phyloP scores from a whole-genome alignment of 2,329 filamentous ascomycete genomes.

The Aspergillus clavatus region DNA sequence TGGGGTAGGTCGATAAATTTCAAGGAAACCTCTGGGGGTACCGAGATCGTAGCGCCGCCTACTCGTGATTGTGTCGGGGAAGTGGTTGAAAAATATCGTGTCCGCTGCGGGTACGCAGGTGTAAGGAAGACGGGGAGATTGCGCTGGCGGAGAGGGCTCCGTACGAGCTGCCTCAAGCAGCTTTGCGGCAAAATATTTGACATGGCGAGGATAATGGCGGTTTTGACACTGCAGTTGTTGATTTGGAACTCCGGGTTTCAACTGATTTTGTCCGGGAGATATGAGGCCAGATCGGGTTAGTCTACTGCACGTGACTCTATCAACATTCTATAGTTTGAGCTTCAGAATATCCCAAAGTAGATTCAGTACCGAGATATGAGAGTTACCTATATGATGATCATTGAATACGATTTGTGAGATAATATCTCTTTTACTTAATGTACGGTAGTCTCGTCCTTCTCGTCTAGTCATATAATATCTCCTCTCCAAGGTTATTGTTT shows the following conservation, averaged over 20 bases:
- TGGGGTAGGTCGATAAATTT: constrained; percentile 59
- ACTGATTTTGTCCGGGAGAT: constrained; percentile 32
- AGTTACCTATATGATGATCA: background rate
- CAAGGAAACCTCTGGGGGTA: constrained; percentile 80
- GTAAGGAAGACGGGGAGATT: constrained; percentile 68
- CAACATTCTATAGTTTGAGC: background rate
- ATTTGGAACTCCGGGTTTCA: constrained; percentile 21
- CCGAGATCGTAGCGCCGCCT: constrained; percentile 70
- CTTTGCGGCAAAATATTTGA: constrained; percentile 60
- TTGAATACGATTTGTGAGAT: too few species aligned
- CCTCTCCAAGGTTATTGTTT: background rate
- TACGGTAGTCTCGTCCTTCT: background rate
- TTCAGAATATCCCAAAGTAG: background rate
- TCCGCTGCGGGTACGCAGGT: constrained; percentile 51
- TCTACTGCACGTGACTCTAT: constrained; percentile 13
- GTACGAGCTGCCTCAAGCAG: constrained; percentile 54
- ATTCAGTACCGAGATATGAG: background rate
- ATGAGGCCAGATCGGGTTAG: constrained; percentile 17
- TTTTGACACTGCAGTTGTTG: constrained; percentile 19
- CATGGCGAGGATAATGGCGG: constrained; percentile 45
- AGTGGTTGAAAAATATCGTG: constrained; percentile 67
- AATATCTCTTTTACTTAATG: background rate
- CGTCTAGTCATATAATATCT: background rate
- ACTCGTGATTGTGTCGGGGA: constrained; percentile 70
- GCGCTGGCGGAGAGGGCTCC: constrained; percentile 43